Conservation (phyloP, 345 rosid species). For the Arabis hirsuta region DNA sequence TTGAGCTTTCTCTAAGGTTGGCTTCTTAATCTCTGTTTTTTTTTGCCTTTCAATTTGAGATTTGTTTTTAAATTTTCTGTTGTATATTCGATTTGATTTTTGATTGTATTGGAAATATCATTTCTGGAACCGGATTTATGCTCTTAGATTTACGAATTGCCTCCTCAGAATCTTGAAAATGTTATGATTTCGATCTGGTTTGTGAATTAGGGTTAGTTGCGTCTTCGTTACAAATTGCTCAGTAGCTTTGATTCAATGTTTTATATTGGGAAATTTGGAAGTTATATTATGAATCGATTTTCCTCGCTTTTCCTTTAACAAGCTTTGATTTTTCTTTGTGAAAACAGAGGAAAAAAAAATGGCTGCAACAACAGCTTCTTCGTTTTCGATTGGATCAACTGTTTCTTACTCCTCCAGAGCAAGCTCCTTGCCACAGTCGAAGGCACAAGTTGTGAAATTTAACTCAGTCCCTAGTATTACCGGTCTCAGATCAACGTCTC, state of each 20-base stretch:
- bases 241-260: no score
- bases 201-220: slow-evolving; percentile 6
- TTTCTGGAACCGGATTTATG: background rate
- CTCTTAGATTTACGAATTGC: background rate
- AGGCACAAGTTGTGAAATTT: slow-evolving; percentile 48
- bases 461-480: slow-evolving; percentile 53
- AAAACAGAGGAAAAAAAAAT: slow-evolving; percentile 45
- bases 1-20: slow-evolving; percentile 23
- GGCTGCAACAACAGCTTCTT: slow-evolving; percentile 75
- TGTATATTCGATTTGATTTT: background rate
- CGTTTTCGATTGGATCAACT: slow-evolving; percentile 61
- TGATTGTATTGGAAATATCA: background rate
- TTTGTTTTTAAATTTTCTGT: background rate
- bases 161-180: background rate
- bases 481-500: slow-evolving; percentile 68
- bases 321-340: background rate
- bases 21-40: slow-evolving; percentile 18
- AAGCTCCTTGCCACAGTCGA: slow-evolving; percentile 50
- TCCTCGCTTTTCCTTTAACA: background rate
- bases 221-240: background rate
- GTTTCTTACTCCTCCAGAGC: slow-evolving; percentile 54
- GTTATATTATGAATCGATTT: background rate
- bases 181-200: background rate
- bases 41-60: background rate
- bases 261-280: no score